A percentile compares a stretch with the other conserved stretches of the same genome.
Evolutionary conservation across 106 monocot genomes (phyloP).

Genomic region (Acanthochlamys bracteata): DNA sequence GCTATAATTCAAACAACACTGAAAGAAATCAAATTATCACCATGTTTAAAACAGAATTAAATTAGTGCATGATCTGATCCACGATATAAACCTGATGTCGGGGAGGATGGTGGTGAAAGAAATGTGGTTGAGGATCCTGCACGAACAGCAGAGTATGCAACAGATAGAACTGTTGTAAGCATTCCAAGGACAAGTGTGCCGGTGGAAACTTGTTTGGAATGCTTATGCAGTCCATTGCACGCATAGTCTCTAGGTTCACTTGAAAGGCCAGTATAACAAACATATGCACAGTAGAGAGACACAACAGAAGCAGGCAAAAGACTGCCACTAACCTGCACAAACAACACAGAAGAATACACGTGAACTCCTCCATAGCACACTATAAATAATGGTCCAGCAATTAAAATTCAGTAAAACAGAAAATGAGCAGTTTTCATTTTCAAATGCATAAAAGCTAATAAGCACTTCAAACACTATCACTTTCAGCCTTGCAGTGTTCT

Average conservation of each 20-base stretch:
- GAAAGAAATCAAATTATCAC: too few species aligned
- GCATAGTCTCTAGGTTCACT: slow-evolving; percentile 80
- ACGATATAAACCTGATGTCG: slow-evolving; percentile 60
- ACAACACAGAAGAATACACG: not conserved
- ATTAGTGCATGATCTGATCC: too few species aligned
- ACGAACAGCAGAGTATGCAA: slow-evolving; percentile 89
- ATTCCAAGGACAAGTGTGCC: slow-evolving; percentile 72
- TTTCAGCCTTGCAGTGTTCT: too few species aligned
- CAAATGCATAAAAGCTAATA: too few species aligned
- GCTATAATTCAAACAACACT: too few species aligned
- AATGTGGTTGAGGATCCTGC: slow-evolving; percentile 90
- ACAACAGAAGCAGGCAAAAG: slow-evolving; percentile 85
- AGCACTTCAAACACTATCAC: too few species aligned
- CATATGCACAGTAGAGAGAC: slow-evolving; percentile 72
- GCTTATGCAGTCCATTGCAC: slow-evolving; percentile 83
- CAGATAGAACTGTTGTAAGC: slow-evolving; percentile 87
- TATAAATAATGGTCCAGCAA: too few species aligned
- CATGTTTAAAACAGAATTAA: too few species aligned
- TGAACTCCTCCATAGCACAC: too few species aligned
- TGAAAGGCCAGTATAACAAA: slow-evolving; percentile 83
- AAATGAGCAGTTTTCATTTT: too few species aligned
- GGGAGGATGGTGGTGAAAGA: slow-evolving; percentile 85
- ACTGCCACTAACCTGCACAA: slow-evolving; percentile 72
- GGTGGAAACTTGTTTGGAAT: slow-evolving; percentile 61
- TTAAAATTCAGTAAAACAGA: too few species aligned